A percentile compares a stretch with the other conserved stretches of the same genome.
phyloP scores from a whole-genome alignment of 352 stramenopile genomes.

The Globisporangium yorkense region DNA sequence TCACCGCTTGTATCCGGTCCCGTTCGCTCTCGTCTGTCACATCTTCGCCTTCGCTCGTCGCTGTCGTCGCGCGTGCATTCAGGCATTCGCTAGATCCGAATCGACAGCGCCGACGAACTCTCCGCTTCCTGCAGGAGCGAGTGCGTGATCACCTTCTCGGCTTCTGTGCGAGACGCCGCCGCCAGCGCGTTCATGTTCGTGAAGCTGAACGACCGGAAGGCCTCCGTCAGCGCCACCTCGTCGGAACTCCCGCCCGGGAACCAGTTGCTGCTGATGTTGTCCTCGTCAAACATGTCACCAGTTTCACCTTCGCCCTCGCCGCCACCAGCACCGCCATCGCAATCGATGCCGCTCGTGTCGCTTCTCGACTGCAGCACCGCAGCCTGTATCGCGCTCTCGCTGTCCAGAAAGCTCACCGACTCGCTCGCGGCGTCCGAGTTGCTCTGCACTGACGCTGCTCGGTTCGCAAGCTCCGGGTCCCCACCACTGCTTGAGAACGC shows the following conservation, averaged over 20 bases:
- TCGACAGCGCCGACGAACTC: slow-evolving; percentile 41
- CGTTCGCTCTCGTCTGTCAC: too few relatives aligned
- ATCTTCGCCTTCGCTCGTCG: background rate
- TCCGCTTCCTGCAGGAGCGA: slow-evolving; percentile 35
- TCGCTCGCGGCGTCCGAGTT: slow-evolving; percentile 13
- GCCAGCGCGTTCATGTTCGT: slow-evolving; percentile 85
- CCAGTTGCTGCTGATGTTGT: slow-evolving; percentile 29
- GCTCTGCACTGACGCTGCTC: background rate
- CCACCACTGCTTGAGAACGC: slow-evolving; percentile 2
- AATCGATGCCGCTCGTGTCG: background rate
- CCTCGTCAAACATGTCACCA: slow-evolving; percentile 4
- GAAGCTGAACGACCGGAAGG: slow-evolving; percentile 78
- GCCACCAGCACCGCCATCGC: background rate
- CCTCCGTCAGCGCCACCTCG: slow-evolving; percentile 36
- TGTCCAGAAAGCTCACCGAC: slow-evolving; percentile 3
- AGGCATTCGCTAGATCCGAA: slow-evolving; percentile 45
- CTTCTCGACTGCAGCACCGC: background rate
- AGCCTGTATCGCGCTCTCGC: background rate
- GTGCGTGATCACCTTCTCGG: slow-evolving; percentile 46
- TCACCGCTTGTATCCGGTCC: background rate
- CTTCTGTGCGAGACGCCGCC: slow-evolving; percentile 67
- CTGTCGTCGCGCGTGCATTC: background rate
- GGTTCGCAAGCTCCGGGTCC: background rate
- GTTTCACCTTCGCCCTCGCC: background rate
- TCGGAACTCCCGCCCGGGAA: slow-evolving; percentile 49